Percentiles rank a stretch among this genome's conserved stretches.
Evolutionary conservation across 2,329 filamentous ascomycete species (phyloP).

Genomic region (Nigrospora oryzae): DNA sequence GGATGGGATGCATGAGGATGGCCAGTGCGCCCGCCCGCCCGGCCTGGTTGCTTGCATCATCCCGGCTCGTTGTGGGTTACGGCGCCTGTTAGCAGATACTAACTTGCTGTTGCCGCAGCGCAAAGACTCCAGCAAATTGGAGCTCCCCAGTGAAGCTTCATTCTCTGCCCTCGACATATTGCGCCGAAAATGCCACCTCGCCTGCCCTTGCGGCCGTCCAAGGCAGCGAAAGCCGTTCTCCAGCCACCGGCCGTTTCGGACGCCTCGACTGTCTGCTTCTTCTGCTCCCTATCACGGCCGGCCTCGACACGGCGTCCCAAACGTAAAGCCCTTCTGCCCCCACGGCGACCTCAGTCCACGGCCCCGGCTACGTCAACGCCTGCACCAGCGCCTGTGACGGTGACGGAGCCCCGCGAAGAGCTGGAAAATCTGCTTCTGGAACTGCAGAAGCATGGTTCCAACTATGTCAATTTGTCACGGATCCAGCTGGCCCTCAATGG

Average conservation of each 20-base stretch:
- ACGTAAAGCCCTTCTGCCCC: conserved; percentile 10
- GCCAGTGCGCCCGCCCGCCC: too few relatives aligned
- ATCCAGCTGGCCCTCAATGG: conserved; percentile 64
- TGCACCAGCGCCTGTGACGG: too few relatives aligned
- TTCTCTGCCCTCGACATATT: too few relatives aligned
- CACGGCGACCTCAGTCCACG: conserved; percentile 15
- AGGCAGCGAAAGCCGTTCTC: conserved; percentile 9
- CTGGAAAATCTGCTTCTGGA: conserved; percentile 51
- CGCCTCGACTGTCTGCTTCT: conserved; percentile 17
- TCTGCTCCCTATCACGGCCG: conserved; percentile 16
- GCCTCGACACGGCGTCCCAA: conserved; percentile 8
- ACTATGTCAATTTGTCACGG: conserved; percentile 58
- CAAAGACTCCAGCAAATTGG: too few relatives aligned
- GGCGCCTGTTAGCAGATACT: too few relatives aligned
- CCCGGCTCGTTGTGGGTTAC: too few relatives aligned
- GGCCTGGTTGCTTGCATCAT: too few relatives aligned
- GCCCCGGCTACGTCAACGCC: conserved; percentile 2
- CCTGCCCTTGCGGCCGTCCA: conserved; percentile 17
- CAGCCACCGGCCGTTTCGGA: conserved; percentile 3
- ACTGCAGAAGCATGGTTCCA: conserved; percentile 52
- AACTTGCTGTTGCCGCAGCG: too few relatives aligned
- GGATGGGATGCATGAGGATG: too few relatives aligned
- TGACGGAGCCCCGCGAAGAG: conserved; percentile 32
- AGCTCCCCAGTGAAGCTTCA: too few relatives aligned
- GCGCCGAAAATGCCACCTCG: conserved; percentile 18